Evolutionary conservation across 2,329 filamentous ascomycete genomes (phyloP), one percentile per base, ranked within the genome.

Genomic region (Diaporthe helianthi): DNA sequence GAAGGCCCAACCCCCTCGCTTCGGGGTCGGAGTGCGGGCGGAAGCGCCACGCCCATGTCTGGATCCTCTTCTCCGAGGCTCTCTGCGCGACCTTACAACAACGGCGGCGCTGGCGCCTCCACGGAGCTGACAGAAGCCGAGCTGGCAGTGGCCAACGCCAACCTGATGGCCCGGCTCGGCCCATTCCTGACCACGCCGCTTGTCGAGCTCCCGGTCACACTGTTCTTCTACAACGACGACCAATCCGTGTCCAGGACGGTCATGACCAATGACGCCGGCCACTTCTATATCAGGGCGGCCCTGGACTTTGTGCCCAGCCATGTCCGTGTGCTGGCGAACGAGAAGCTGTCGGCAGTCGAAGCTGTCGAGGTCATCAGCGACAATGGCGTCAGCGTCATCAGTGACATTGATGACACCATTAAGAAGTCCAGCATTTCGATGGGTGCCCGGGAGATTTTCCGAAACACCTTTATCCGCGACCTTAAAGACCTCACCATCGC

Each of bases 381-480:
- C 0, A 84, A 83, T 26, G 96, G 96, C 49, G 87, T 99, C 72
- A 98, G 94, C 78, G 77, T 99, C 69, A 98, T 99, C 78, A 98
- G 93, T 78, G 96, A 99, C 78, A 96, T 99, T 72, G 96, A 99
- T 76, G 96, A 99, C 79, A 99, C 96, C 0, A 91, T 99, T 77
- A 99, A 99, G 79, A 92, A 94, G 75, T 98, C 96, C 24, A 97
- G 94, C 68, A 98, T 99, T 73, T 87, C 89, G 2, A 88, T 88
- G 65, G 96, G 97, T 8, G 92, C 95, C 0, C 90, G 94, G 70
- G 96, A 98, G 77, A 98, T 98, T 71, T 98, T 98, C 79, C 90
- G 95, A 69, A 98, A 98, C 78, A 96, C 94, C 0, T 99, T 99
- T 77, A 91, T 98, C 65, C 90, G 94, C 12, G 93, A 98, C 53